Evolutionary conservation across 345 rosid species (phyloP).

Genomic region (Eucalyptus lansdowneana): DNA sequence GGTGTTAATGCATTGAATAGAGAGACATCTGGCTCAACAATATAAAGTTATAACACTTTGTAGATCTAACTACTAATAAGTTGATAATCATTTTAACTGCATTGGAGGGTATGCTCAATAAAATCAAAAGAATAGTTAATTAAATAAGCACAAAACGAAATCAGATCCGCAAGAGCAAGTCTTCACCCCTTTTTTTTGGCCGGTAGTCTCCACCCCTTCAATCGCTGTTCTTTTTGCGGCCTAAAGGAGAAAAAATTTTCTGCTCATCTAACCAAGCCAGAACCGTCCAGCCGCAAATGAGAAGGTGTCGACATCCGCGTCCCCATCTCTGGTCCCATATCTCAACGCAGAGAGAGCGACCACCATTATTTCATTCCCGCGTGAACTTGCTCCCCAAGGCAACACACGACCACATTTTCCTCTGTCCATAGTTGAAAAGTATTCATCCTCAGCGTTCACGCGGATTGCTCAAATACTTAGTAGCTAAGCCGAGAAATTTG

Average conservation of each 20-base stretch:
- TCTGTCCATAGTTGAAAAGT: not conserved
- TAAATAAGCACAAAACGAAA: not conserved
- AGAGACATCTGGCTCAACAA: not conserved
- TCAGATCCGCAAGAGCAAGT: not conserved
- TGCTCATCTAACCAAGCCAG: not conserved
- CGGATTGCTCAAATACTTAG: not conserved
- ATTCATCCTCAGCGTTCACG: not conserved
- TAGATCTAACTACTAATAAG: not conserved
- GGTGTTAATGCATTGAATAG: not conserved
- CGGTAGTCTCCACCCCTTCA: not conserved
- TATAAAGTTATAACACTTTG: not conserved
- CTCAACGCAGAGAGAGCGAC: not conserved
- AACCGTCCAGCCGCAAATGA: not conserved
- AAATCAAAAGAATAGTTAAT: too few species aligned
- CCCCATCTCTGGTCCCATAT: not conserved
- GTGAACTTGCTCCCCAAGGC: not conserved
- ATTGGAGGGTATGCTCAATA: too few species aligned
- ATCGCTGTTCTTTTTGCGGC: not conserved
- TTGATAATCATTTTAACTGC: too few species aligned
- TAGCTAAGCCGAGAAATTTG: too few species aligned
- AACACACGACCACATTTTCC: not conserved
- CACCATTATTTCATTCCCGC: not conserved
- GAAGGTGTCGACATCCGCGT: not conserved
- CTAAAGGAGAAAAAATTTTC: not conserved
- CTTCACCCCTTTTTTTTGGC: not conserved